Evolutionary conservation across 768 basidiomycete species (phyloP).

Genomic region (Lepiota venenata): DNA sequence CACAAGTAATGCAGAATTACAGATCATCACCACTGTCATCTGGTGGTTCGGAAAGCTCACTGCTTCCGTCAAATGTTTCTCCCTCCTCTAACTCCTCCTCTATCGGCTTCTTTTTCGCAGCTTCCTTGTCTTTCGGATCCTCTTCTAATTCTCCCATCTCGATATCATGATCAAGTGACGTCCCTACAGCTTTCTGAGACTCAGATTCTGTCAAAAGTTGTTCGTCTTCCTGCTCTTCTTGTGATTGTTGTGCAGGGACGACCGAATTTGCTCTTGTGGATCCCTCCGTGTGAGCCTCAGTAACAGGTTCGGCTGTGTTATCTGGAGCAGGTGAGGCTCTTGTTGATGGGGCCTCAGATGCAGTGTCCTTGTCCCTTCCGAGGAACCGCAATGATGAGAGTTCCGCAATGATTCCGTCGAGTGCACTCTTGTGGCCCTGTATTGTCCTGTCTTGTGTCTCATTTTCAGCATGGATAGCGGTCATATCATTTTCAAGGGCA

Average conservation of each 20-base stretch:
- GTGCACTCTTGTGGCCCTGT: conserved; percentile 61
- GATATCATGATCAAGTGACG: conserved; percentile 57
- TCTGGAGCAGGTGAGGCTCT: conserved; percentile 42
- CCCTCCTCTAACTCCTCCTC: conserved; percentile 81
- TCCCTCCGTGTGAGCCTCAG: conserved; percentile 12
- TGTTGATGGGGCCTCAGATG: conserved; percentile 40
- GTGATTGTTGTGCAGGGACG: conserved; percentile 14
- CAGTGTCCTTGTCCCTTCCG: conserved; percentile 61
- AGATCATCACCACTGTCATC: conserved; percentile 37
- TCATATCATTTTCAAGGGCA: conserved; percentile 74
- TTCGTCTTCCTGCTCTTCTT: conserved; percentile 21
- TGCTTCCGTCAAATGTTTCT: conserved; percentile 80
- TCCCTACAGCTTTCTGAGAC: conserved; percentile 15
- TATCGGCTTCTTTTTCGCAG: conserved; percentile 47
- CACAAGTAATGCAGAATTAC: conserved; percentile 16
- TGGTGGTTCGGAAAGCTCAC: conserved; percentile 73
- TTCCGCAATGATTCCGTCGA: conserved; percentile 63
- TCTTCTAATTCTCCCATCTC: conserved; percentile 93
- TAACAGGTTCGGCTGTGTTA: conserved; percentile 4
- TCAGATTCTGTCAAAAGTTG: conserved; percentile 19
- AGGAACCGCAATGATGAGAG: conserved; percentile 59
- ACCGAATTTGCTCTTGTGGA: conserved; percentile 6
- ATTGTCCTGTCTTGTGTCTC: conserved; percentile 68
- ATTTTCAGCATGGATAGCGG: conserved; percentile 69
- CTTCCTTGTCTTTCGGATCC: conserved; percentile 45